Conservation (phyloP, 202 grass and related monocot species). For the Panicum hallii region DNA sequence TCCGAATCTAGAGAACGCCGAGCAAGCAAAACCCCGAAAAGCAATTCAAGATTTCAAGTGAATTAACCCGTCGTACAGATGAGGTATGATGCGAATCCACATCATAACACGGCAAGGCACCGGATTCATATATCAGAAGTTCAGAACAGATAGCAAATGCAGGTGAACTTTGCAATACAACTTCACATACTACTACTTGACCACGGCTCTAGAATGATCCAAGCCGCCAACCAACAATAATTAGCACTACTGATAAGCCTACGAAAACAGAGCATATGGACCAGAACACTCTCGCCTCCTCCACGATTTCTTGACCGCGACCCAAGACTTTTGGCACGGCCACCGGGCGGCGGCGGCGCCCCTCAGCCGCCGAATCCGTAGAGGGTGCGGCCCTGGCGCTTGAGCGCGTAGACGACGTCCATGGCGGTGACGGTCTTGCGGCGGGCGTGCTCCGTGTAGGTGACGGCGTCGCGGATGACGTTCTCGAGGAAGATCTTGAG, state of each 20-base stretch:
- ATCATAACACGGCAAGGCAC: background rate
- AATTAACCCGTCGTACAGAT: background rate
- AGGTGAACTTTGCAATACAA: background rate
- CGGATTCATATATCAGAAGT: background rate
- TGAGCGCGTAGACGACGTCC: conserved; percentile 98
- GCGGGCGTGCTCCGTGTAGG: conserved; percentile 95
- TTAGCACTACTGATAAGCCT: background rate
- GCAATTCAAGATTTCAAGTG: background rate
- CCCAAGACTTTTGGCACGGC: conserved; percentile 40
- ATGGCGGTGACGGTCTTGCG: conserved; percentile 97
- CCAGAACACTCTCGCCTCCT: background rate
- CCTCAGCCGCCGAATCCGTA: conserved; percentile 77
- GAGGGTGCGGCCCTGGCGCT: conserved; percentile 95
- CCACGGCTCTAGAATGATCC: background rate
- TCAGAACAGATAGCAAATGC: conserved; percentile 1
- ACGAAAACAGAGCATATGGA: background rate
- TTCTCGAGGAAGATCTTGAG: conserved; percentile 99
- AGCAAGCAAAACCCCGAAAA: background rate
- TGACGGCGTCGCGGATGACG: conserved; percentile 95
- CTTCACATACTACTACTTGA: background rate
- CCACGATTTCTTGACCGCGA: conserved; percentile 59
- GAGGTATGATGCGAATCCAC: background rate
- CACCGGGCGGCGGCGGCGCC: background rate
- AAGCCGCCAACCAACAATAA: background rate
- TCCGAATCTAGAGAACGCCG: background rate